phyloP scores from a whole-genome alignment of 176 grass and related monocot species.

The Oryza nivara region DNA sequence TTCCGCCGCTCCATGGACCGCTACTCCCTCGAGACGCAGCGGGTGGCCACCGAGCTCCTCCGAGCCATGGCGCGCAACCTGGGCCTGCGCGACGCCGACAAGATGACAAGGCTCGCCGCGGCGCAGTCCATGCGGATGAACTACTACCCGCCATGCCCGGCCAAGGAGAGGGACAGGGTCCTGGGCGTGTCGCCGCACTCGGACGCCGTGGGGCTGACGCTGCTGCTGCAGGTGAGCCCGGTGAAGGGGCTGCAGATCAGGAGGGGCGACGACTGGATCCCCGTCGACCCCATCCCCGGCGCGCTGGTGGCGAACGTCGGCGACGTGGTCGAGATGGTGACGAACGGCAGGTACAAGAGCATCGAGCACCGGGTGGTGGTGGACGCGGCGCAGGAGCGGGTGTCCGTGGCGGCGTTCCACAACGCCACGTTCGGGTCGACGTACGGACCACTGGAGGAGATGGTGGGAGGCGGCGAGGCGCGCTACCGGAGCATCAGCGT shows the following conservation, averaged over 20 bases:
- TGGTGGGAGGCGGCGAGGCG: conserved; percentile 12
- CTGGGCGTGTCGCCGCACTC: conserved; percentile 66
- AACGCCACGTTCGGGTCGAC: conserved; percentile 17
- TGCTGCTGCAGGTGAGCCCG: conserved; percentile 58
- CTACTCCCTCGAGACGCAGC: conserved; percentile 41
- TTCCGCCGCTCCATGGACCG: background rate
- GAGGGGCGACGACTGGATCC: conserved; percentile 7
- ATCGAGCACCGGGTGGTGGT: conserved; percentile 70
- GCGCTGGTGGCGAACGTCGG: conserved; percentile 66
- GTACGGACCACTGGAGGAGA: conserved; percentile 50
- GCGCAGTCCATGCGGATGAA: conserved; percentile 15
- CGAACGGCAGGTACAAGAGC: conserved; percentile 56
- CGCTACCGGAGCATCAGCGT: conserved; percentile 37
- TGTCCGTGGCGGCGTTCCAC: conserved; percentile 67
- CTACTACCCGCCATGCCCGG: conserved; percentile 27
- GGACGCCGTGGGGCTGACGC: conserved; percentile 50
- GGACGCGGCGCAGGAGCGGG: conserved; percentile 26
- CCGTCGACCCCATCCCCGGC: background rate
- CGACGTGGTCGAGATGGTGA: conserved; percentile 57
- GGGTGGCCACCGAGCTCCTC: conserved; percentile 41
- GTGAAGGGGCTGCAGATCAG: conserved; percentile 57
- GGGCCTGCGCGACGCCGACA: background rate
- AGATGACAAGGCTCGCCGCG: conserved; percentile 28
- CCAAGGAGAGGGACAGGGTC: conserved; percentile 44
- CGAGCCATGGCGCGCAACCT: conserved; percentile 50